Evolutionary conservation across 768 basidiomycete species (phyloP).

Genomic region (Tulasnella sp.): DNA sequence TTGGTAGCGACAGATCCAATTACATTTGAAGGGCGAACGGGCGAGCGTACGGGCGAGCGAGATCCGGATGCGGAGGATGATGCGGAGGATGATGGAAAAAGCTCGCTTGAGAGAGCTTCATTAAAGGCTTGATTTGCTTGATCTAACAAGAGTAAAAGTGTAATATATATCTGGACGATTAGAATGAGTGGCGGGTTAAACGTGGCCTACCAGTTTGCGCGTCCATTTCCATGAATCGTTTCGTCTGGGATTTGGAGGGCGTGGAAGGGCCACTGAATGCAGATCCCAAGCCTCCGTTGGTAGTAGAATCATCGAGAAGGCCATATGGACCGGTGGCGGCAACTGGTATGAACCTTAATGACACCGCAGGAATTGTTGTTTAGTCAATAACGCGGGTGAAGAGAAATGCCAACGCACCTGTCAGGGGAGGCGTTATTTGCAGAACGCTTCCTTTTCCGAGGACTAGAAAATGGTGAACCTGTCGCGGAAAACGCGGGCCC

Average conservation of each 20-base stretch:
- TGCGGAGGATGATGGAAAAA: conserved; percentile 27
- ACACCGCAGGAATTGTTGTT: too few relatives aligned
- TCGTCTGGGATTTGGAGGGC: conserved; percentile 37
- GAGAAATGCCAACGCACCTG: neutral
- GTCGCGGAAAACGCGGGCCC: conserved; percentile 4
- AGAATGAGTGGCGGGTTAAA: neutral
- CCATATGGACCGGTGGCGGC: neutral
- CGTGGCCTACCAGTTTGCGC: conserved; percentile 53
- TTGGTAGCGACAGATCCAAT: neutral
- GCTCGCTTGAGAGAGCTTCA: conserved; percentile 32
- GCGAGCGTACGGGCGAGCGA: conserved; percentile 15
- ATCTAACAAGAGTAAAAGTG: conserved; percentile 20
- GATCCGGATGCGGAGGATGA: conserved; percentile 22
- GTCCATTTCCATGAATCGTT: conserved; percentile 57
- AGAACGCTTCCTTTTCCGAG: conserved; percentile 6
- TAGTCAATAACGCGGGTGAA: too few relatives aligned
- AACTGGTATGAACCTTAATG: conserved; percentile 2
- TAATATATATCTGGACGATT: neutral
- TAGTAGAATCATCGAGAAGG: conserved; percentile 1
- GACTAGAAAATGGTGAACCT: neutral
- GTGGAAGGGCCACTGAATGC: conserved; percentile 39
- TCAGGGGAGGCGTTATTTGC: conserved; percentile 1
- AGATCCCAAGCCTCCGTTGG: conserved; percentile 6
- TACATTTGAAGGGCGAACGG: neutral
- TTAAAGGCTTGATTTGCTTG: conserved; percentile 36